phyloP scores from a whole-genome alignment of 768 basidiomycete species.

The Termitomyces sp. region DNA sequence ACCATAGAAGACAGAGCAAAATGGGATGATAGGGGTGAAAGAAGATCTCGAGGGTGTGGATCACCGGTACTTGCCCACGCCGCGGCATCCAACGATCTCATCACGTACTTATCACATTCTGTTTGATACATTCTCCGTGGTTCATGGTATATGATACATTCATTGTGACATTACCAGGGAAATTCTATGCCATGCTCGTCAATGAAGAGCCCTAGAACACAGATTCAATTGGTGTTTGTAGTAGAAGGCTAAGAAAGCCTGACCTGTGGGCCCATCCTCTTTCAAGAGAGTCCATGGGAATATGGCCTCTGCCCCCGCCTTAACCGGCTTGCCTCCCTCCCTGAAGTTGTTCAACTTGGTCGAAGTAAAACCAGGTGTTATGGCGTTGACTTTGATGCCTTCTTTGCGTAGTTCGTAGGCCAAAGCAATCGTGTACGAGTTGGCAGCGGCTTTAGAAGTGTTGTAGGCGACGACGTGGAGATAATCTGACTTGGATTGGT shows the following conservation, averaged over 20 bases:
- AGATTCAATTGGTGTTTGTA: not conserved
- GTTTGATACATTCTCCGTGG: not conserved
- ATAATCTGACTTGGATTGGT: slow-evolving; percentile 27
- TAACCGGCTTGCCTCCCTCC: slow-evolving; percentile 34
- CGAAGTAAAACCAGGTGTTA: slow-evolving; percentile 58
- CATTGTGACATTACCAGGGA: slow-evolving; percentile 6
- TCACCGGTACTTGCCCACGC: not conserved
- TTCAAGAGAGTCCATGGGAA: slow-evolving; percentile 38
- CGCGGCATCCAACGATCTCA: too few species aligned
- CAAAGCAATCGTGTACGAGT: slow-evolving; percentile 57
- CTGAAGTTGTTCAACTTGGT: slow-evolving; percentile 39
- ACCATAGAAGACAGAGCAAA: not conserved
- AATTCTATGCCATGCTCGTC: slow-evolving; percentile 29
- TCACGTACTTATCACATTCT: not conserved
- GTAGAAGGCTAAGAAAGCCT: slow-evolving; percentile 9
- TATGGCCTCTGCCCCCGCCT: slow-evolving; percentile 32
- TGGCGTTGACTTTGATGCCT: slow-evolving; percentile 56
- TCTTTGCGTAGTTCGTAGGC: slow-evolving; percentile 56
- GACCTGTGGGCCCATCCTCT: slow-evolving; percentile 37
- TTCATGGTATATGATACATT: not conserved
- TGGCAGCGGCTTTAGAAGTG: slow-evolving; percentile 68
- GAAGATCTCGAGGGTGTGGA: not conserved
- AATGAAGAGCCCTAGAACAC: slow-evolving; percentile 28
- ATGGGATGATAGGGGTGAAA: not conserved
- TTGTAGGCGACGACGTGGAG: slow-evolving; percentile 52